Base-by-base conservation (phyloP, 1,284 basidiomycete species). In the Agaricales sp. region DNA sequence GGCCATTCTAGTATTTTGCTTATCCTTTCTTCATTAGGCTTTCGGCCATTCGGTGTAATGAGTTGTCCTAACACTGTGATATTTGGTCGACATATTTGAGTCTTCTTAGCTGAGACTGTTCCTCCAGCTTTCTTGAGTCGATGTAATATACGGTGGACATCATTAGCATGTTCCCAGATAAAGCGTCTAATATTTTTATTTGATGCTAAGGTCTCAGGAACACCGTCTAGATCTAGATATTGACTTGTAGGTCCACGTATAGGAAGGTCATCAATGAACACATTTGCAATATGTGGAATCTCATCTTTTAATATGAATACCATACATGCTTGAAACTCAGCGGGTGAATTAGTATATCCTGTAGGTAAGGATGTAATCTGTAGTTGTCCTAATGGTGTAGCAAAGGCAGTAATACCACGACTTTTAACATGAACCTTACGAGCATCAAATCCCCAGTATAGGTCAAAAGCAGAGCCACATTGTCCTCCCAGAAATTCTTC, bases 261-360 rank as follows among this genome's bases (percentile, higher is more conserved):
- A 0, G 57, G 53, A 1, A 67, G 50, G 52, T 69, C 61, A 50
- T 69, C 64, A 0, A 67, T 58, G 51, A 64, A 67, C 1, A 58
- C 53, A 18, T 57, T 54, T 1, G 63, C 54, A 1, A 58, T 37
- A 12, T 63, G 19, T 0, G 62, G 60, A 8, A 66, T 64, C 51
- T 69, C 63, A 14, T 59, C 52, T 26, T 62, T 58, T 0, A 55
- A 26, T n/a, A 58, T 52, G 23, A 57, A 57, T 1, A 24, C 25
- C 1, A 56, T 38, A 24, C 49, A 24, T n/a, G n/a, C n/a, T n/a
- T n/a, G n/a, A n/a, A n/a, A n/a, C n/a, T n/a, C n/a, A n/a, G n/a
- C n/a, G n/a, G n/a, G n/a, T n/a, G n/a, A n/a, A n/a, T n/a, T n/a
- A n/a, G n/a, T n/a, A n/a, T n/a, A n/a, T n/a, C n/a, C n/a, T n/a